Percentiles rank a stretch among this genome's conserved stretches.
Evolutionary conservation across 768 basidiomycete species (phyloP).

Genomic region (Exsudoporus frostii): DNA sequence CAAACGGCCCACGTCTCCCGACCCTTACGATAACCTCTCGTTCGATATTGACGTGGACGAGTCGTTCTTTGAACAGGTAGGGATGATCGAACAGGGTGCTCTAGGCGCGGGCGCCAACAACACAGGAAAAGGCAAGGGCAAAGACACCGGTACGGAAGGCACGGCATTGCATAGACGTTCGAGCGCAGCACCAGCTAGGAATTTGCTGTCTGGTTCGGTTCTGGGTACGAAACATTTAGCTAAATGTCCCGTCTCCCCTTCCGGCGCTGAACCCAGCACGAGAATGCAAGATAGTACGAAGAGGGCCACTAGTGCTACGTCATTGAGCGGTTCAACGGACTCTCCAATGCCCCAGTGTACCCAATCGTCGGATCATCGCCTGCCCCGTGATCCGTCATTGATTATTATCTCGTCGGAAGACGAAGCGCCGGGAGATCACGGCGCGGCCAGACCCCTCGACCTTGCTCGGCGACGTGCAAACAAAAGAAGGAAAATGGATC

Average conservation of each 20-base stretch:
- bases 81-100: conserved; percentile 24
- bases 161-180: not conserved
- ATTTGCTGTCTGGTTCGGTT: conserved; percentile 5
- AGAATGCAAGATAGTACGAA: conserved; percentile 8
- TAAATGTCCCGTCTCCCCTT: conserved; percentile 5
- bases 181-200: not conserved
- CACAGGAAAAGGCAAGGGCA: conserved; percentile 25
- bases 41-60: conserved; percentile 37
- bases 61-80: conserved; percentile 38
- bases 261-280: conserved; percentile 13
- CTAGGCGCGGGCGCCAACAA: conserved; percentile 7
- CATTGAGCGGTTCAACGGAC: conserved; percentile 10
- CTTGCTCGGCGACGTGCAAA: conserved; percentile 6
- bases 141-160: not conserved
- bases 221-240: conserved; percentile 17
- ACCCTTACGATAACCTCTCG: conserved; percentile 34
- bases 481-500: conserved; percentile 24
- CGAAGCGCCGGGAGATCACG: not conserved
- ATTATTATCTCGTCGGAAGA: conserved; percentile 22
- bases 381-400: conserved; percentile 22
- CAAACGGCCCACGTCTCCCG: conserved; percentile 19
- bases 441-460: not conserved
- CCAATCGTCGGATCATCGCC: conserved; percentile 12
- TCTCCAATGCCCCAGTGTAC: conserved; percentile 16
- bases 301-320: conserved; percentile 12